These are phyloP conservation scores for Sclerotinia nivalis DNA, from an alignment of 2,329 filamentous ascomycete species.

Conservation along the genomic window DNA sequence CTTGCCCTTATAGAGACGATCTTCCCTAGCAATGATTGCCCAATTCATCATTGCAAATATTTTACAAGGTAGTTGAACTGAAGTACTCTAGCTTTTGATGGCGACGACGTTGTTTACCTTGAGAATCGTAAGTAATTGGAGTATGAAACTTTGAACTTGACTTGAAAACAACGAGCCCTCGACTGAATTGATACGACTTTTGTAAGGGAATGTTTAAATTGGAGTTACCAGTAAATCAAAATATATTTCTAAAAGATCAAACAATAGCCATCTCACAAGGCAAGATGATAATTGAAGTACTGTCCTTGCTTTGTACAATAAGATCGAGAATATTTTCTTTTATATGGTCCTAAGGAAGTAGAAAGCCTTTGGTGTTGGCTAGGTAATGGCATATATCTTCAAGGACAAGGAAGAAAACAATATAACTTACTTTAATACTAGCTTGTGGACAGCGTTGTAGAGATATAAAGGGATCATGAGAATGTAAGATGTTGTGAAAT, in stretches of 20 bases:
- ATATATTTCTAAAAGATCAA: not conserved
- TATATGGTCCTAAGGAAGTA: not conserved
- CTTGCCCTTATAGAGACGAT: slow-evolving; percentile 38
- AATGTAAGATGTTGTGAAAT: not conserved
- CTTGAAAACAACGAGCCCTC: not conserved
- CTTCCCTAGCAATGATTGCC: slow-evolving; percentile 35
- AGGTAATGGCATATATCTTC: not conserved
- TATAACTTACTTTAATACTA: not conserved
- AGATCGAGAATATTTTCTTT: not conserved
- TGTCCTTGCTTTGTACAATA: not conserved
- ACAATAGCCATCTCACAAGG: not conserved
- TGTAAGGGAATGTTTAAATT: not conserved
- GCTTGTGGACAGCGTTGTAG: not conserved
- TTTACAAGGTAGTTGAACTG: not conserved
- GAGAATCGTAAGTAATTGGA: not conserved
- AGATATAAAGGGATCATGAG: not conserved
- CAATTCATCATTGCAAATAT: slow-evolving; percentile 34
- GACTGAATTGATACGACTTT: not conserved
- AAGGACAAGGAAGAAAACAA: not conserved
- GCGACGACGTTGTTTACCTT: not conserved
- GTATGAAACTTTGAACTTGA: not conserved
- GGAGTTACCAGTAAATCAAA: not conserved
- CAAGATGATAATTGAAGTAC: not conserved
- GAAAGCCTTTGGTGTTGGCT: not conserved
- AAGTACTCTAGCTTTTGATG: not conserved